Conservation (phyloP, 495 filamentous ascomycete genomes). For the Aspergillus leporis region DNA sequence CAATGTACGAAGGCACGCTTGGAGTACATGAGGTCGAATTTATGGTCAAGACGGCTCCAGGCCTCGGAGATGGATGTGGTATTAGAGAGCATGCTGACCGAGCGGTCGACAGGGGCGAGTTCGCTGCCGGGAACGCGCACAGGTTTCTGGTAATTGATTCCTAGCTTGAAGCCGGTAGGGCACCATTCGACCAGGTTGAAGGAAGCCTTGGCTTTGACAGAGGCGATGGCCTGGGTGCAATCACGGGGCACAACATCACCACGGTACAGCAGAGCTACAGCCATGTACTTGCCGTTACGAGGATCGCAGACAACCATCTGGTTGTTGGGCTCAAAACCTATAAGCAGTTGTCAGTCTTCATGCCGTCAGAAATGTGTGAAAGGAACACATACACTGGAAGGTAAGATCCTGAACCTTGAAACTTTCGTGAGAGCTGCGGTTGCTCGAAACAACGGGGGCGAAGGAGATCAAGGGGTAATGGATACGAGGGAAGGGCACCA, state of each 20-base stretch:
- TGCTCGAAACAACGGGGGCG: slow-evolving; percentile 78
- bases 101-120: slow-evolving; percentile 81
- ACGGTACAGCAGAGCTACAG: slow-evolving; percentile 84
- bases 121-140: slow-evolving; percentile 73
- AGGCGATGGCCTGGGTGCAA: slow-evolving; percentile 74
- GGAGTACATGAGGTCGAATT: slow-evolving; percentile 96
- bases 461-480: slow-evolving; percentile 91
- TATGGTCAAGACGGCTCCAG: slow-evolving; percentile 85
- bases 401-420: slow-evolving; percentile 88
- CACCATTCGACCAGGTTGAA: slow-evolving; percentile 96
- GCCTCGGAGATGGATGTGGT: slow-evolving; percentile 90
- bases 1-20: slow-evolving; percentile 95
- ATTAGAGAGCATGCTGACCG: slow-evolving; percentile 89
- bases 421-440: slow-evolving; percentile 85
- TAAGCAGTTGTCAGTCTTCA: slow-evolving; percentile 25
- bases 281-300: slow-evolving; percentile 93
- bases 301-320: slow-evolving; percentile 96
- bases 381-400: slow-evolving; percentile 68
- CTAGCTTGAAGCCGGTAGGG: slow-evolving; percentile 94
- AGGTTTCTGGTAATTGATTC: slow-evolving; percentile 91
- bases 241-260: slow-evolving; percentile 87
- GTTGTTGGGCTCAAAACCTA: slow-evolving; percentile 89
- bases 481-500: slow-evolving; percentile 89
- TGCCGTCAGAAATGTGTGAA: slow-evolving; percentile 13
- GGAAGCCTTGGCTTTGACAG: slow-evolving; percentile 80